Evolutionary conservation across 106 monocot genomes (phyloP), one percentile per base, ranked within the genome.

Genomic region (Vanilla planifolia): DNA sequence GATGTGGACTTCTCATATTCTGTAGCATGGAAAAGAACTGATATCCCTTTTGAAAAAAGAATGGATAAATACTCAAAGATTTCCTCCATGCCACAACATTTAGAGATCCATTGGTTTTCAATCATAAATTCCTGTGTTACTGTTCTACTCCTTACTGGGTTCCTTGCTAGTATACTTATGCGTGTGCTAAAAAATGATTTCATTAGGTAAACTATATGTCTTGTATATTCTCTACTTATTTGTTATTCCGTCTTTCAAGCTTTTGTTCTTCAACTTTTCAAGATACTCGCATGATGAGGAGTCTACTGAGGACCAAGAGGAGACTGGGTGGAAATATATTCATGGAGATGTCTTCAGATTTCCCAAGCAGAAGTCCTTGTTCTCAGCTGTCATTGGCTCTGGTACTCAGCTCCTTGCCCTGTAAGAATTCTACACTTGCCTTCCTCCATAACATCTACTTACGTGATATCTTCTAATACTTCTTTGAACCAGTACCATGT

Each of bases 281-380:
- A 88, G 88, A 48, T 88, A 83, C 52, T 73, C 88, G 2, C 72
- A 73, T 63, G 79, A 83, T 41, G 88, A 83, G 13, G 88, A 83
- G 67, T 20, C 88, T 45, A 67, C 63, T 26, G 88, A 88, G 29
- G 88, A 88, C 51, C 79, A 88, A 70, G 88, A 83, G 60, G 88
- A 83, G 60, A 79, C 73, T n/a, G 86, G 86, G 52, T 87, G 86
- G 86, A 87, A 87, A 51, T 87, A 87, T 64, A 87, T 87, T 56
- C 88, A 88, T 57, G 88, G 88, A 8, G 88, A 88, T 61, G 79
- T 88, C 23, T 88, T 88, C 61, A 61, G 88, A 51, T 88, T 79
- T 48, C 88, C 88, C 32, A 60, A 76, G 33, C 39, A 88, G 60
- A 88, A 79, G 42, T 88, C 88, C 48, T 63, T 88, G 63, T 79